Conservation (phyloP, 2,329 filamentous ascomycete genomes). For the Xylogone sp. region DNA sequence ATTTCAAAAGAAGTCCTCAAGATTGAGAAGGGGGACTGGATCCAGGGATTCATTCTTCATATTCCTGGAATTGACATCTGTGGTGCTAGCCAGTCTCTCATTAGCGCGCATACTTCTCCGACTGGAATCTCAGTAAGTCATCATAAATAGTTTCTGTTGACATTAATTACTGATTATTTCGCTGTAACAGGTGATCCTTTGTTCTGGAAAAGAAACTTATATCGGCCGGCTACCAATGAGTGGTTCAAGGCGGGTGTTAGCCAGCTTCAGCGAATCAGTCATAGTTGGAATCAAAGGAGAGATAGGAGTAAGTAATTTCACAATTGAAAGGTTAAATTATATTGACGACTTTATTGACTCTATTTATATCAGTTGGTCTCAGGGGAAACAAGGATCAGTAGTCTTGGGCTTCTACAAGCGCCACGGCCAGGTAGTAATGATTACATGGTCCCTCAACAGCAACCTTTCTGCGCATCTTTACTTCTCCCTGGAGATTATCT, state of each 20-base stretch:
- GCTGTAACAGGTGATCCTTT: slow-evolving; percentile 3
- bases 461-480: not conserved
- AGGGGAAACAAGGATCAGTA: not conserved
- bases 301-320: slow-evolving; percentile 4
- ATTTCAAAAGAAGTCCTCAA: not conserved
- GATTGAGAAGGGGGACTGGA: slow-evolving; percentile 3
- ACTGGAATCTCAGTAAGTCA: slow-evolving; percentile 2
- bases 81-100: not conserved
- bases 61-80: slow-evolving; percentile 1
- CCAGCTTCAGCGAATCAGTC: not conserved
- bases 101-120: not conserved
- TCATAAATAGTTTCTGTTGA: too few relatives aligned
- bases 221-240: slow-evolving; percentile 2
- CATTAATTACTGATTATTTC: not conserved
- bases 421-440: not conserved
- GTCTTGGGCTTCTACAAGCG: slow-evolving; percentile 4
- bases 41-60: slow-evolving; percentile 4
- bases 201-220: slow-evolving; percentile 1
- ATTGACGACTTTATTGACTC: too few relatives aligned
- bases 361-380: not conserved
- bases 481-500: not conserved
- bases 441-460: not conserved
- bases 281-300: slow-evolving; percentile 2
- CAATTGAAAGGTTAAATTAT: too few relatives aligned
- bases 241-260: not conserved